Evolutionary conservation across 805 yeast species (phyloP), one percentile per base, ranked within the genome.

Genomic region (Candida golubevii): DNA sequence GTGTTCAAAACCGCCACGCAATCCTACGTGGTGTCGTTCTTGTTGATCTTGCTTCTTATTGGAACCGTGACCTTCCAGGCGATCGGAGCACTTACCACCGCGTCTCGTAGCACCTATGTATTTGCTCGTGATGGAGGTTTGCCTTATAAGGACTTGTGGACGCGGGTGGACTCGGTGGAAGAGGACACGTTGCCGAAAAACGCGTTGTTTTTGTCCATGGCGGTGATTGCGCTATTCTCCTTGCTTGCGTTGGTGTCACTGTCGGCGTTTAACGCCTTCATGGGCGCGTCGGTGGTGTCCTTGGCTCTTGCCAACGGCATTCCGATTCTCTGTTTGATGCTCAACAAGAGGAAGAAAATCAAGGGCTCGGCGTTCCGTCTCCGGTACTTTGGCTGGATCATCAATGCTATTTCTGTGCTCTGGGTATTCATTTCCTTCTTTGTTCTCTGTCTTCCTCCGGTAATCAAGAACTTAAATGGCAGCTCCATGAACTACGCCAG

Each of bases 61-160:
- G 93, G 87, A 0, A 84, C 88, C 14, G 77, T 82, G 26, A 57
- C 84, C 8, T 86, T 86, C 61, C 88, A 88, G 31, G 84, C 89
- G 2, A 80, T 87, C 39, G 90, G 95, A 4, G 77, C 91, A 1
- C 71, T 85, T 31, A 86, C 93, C 1, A 83, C 95, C 0, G 85
- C 89, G 2, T 85, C 93, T 3, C 76, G 95, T 72, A 77, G 83
- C n/a, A 85, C 88, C 0, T 86, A 78, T 59, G 84, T 88, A 26
- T 81, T 87, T 66, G 88, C 91, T 41, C 76, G 95, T 66, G 95
- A 87, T 60, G 86, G 82, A 32, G 95, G 89, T 0, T 63, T 87
- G 36, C 95, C 95, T 1, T 77, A 70, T 53, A 75, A 79, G 44
- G 69, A 75, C 10, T 54, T 76, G 12, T 85, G 90, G 88, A 75